Evolutionary conservation across 352 stramenopile genomes (phyloP), one percentile per base, ranked within the genome.

Genomic region (Pythium guiyangense): DNA sequence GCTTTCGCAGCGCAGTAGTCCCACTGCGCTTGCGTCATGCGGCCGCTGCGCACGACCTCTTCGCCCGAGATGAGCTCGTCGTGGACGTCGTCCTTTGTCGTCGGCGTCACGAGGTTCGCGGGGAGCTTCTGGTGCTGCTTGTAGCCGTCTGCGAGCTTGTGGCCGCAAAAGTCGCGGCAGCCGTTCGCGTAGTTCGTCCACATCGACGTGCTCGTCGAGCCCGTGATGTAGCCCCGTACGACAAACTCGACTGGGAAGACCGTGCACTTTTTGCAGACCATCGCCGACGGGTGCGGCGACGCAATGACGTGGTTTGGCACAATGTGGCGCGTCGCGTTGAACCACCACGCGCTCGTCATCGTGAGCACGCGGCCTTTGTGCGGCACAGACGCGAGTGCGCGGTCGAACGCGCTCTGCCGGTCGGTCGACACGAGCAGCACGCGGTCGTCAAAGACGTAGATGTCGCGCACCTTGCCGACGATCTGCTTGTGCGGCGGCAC

Each of bases 201-300:
- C 76, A 99, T 98, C 29, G 96, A 99, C 42, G 97, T 99, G 46
- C 84, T 96, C 1, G 97, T 99, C 4, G 93, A 98, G 53, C 97
- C 97, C 12, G 95, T 99, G 53, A 96, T 86, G 97, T 99, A 81
- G 44, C 90, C 96, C 61, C 97, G 88, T 45, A 99, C 96, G 51
- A 99, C 97, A 70, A 99, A 99, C 79, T 99, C 97, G 66, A 99
- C 97, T 0, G 97, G 88, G 67, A 99, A 99, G 12, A 93, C 86
- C 27, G 76, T 92, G 73, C 96, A 99, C 63, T 98, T 98, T 54
- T 90, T 94, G 40, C 92, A 97, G 52, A 99, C 84, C 63, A 94
- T 97, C 20, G 98, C 92, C 60, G 98, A 97, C 35, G 96, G 85
- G 73, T 99, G 90, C 9, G 97, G 96, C 48, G 96, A 68, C n/a